A percentile compares a stretch with the other conserved stretches of the same genome.
These are phyloP conservation scores for Paramecium biaurelia DNA, from an alignment of 73 alveolate species.

Conservation along the genomic window DNA sequence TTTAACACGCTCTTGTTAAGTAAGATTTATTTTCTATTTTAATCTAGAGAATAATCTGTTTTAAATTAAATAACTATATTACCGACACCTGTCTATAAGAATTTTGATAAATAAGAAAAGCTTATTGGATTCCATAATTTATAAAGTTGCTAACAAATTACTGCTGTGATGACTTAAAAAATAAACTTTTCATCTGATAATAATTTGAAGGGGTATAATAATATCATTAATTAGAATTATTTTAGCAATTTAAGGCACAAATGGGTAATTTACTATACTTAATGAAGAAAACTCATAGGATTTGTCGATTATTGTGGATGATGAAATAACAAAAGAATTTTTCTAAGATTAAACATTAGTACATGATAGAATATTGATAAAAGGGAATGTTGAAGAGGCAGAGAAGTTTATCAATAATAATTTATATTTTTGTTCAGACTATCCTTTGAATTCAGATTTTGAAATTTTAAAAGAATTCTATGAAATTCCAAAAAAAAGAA, in stretches of 20 bases:
- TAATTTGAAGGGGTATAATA: background rate
- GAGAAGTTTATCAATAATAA: background rate
- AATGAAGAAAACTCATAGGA: background rate
- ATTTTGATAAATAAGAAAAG: background rate
- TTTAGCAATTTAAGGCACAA: slow-evolving; percentile 4
- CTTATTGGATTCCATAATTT: background rate
- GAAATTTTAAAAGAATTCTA: background rate
- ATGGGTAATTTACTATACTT: background rate
- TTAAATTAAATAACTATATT: background rate
- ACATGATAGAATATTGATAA: background rate
- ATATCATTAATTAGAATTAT: background rate
- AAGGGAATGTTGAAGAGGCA: background rate
- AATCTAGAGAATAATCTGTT: background rate
- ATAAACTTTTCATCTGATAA: background rate
- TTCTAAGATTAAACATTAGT: background rate
- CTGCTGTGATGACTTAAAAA: background rate
- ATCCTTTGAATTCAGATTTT: background rate
- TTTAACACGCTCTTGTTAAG: slow-evolving; percentile 6
- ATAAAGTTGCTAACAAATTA: background rate
- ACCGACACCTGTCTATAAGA: background rate
- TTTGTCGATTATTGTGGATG: background rate
- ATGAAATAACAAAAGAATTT: background rate
- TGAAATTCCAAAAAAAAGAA: background rate
- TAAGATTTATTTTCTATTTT: background rate
- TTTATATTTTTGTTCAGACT: background rate